phyloP scores from a whole-genome alignment of 257 asterid species.

The Plectranthus barbatus region DNA sequence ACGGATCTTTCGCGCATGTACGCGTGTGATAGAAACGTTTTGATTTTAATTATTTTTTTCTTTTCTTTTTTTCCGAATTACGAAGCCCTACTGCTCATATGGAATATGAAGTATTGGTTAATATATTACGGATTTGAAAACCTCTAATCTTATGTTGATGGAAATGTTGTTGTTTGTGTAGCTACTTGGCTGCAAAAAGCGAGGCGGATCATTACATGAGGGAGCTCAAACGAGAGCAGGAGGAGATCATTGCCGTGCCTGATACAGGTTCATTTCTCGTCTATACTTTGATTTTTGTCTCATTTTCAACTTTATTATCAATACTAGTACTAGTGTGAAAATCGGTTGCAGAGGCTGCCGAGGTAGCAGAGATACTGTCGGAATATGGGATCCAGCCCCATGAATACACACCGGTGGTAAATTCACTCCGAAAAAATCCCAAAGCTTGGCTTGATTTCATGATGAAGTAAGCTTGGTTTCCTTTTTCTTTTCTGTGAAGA shows the following conservation, averaged over 20 bases:
- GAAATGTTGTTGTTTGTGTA: neutral
- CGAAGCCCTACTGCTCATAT: too few species aligned
- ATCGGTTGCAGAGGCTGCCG: constrained; percentile 78
- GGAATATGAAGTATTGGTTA: too few species aligned
- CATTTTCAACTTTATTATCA: too few species aligned
- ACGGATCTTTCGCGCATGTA: too few species aligned
- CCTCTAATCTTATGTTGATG: too few species aligned
- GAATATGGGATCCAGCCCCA: constrained; percentile 70
- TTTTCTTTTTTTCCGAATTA: too few species aligned
- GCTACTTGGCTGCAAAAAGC: constrained; percentile 91
- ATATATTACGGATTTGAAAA: too few species aligned
- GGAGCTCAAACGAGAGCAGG: constrained; percentile 79
- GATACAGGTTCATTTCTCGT: constrained; percentile 55
- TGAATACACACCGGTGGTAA: constrained; percentile 78
- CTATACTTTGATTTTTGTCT: neutral
- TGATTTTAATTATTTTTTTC: too few species aligned
- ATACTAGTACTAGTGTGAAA: neutral
- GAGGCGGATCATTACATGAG: constrained; percentile 83
- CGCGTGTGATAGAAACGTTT: too few species aligned
- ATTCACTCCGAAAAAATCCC: constrained; percentile 80
- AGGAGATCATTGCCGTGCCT: constrained; percentile 72
- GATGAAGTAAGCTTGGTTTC: constrained; percentile 64
- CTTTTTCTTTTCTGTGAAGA: neutral
- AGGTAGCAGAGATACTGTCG: constrained; percentile 87
- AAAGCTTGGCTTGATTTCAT: constrained; percentile 95